These are phyloP conservation scores for Taiozyma sp. DNA, from an alignment of 1,139 yeast species.

Conservation along the genomic window DNA sequence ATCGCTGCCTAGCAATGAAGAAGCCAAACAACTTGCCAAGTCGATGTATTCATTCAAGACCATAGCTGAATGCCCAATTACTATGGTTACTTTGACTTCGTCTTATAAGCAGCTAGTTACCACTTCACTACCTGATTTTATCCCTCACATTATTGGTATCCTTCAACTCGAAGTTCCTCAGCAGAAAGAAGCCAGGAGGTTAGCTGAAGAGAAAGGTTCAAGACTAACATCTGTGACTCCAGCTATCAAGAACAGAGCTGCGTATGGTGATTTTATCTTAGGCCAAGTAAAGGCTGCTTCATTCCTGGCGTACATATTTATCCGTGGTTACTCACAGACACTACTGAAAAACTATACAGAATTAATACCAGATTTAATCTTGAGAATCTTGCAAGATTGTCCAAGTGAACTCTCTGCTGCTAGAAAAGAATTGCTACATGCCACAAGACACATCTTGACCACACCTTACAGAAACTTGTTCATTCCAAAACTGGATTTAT, in stretches of 20 bases:
- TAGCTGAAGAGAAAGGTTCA: conserved; percentile 52
- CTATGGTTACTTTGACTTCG: conserved; percentile 87
- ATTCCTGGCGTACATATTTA: conserved; percentile 85
- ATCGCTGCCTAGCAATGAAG: conserved; percentile 29
- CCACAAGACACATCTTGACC: conserved; percentile 89
- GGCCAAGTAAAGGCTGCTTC: conserved; percentile 99
- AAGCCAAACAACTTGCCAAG: conserved; percentile 25
- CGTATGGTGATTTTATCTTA: conserved; percentile 83
- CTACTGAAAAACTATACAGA: conserved; percentile 60
- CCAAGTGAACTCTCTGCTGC: conserved; percentile 95
- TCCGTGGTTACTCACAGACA: conserved; percentile 76
- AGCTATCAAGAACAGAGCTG: conserved; percentile 69
- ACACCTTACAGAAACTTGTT: conserved; percentile 83
- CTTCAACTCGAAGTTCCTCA: conserved; percentile 73
- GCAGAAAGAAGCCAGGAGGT: conserved; percentile 64
- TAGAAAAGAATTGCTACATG: conserved; percentile 87
- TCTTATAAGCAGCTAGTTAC: conserved; percentile 77
- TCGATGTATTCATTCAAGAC: conserved; percentile 86
- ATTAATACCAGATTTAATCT: conserved; percentile 80
- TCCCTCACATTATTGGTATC: conserved; percentile 78
- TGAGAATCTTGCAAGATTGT: conserved; percentile 87
- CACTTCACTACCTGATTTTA: conserved; percentile 67
- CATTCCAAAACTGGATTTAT: conserved; percentile 77
- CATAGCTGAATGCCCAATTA: conserved; percentile 94
- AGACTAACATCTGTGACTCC: conserved; percentile 54